Base-by-base conservation (phyloP, 2,329 filamentous ascomycete genomes). In the Fulvia fulva region DNA sequence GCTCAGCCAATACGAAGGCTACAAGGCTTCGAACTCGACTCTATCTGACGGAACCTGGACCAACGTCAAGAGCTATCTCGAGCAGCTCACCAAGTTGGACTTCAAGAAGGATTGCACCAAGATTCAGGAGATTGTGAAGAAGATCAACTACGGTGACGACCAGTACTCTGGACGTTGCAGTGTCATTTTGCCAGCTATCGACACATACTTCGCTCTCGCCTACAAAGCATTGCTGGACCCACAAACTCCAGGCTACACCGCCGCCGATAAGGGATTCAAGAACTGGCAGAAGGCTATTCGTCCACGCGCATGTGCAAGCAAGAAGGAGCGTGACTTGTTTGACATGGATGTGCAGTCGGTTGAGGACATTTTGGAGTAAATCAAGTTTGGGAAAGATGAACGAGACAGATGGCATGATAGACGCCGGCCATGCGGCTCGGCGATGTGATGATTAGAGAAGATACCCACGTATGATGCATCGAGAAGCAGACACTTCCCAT, bases 21-120 rank as follows among this genome's bases (percentile, higher is more conserved):
- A n/a, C n/a, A 53, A 47, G 37, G 55, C 55, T 12, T 51, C 55
- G 11, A 57, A 53, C 44, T 51, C 55, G 1, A 53, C 37, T 30
- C 44, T 57, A 6, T 50, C 55, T 28, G 55, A 57, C 43, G 55
- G 55, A 16, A 57, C 50, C 7, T 57, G 55, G 55, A 50, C 43
- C 12, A 46, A 57, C 1, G 51, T 57, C 51, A 57, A 57, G 28
- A 21, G 26, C n/a, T 47, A 23, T 5, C 25, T 57, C 14, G 50
- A 49, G 37, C 37, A 57, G 21, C 55, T 57, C 55, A 57, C 52
- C 43, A 46, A 26, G 22, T 46, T 53, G 50, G 53, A 57, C 12
- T 53, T 44, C 49, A 32, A 34, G 43, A 21, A 45, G 43, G 55
- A 57, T 34, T 43, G 51, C 30, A 28, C 28, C 14, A 46, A 28